Conservation (phyloP, 225 moss, liverwort and hornwort genomes). For the Lunularia cruciata region DNA sequence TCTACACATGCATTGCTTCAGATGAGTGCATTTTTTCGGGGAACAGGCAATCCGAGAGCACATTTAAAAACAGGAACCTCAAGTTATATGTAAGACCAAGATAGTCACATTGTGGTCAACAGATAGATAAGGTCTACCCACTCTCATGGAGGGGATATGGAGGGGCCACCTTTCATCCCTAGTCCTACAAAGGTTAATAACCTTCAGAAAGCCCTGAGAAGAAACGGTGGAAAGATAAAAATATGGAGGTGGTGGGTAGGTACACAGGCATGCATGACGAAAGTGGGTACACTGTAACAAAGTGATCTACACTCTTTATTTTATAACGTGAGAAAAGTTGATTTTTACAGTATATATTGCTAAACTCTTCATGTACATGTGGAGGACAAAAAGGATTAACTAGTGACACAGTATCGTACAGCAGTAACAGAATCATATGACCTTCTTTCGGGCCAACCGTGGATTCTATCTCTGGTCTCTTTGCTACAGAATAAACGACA, state of each 20-base stretch:
- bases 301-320: neutral
- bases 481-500: neutral
- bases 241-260: too few species aligned
- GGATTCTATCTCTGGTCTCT: neutral
- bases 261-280: neutral
- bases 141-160: neutral
- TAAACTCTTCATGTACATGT: neutral
- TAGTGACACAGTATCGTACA: conserved; percentile 5
- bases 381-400: conserved; percentile 3
- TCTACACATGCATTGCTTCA: too few species aligned
- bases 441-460: neutral
- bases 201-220: neutral
- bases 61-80: too few species aligned
- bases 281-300: neutral
- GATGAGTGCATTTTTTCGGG: too few species aligned
- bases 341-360: conserved; percentile 10
- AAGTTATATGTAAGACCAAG: neutral
- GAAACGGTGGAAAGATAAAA: neutral
- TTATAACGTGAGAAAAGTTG: neutral
- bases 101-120: conserved; percentile 5
- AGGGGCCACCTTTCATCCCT: neutral
- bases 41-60: neutral
- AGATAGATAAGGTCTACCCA: neutral
- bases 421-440: neutral
- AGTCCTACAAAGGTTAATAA: neutral